Evolutionary conservation across 2,329 filamentous ascomycete genomes (phyloP).

Genomic region (Apiospora pterosperma): DNA sequence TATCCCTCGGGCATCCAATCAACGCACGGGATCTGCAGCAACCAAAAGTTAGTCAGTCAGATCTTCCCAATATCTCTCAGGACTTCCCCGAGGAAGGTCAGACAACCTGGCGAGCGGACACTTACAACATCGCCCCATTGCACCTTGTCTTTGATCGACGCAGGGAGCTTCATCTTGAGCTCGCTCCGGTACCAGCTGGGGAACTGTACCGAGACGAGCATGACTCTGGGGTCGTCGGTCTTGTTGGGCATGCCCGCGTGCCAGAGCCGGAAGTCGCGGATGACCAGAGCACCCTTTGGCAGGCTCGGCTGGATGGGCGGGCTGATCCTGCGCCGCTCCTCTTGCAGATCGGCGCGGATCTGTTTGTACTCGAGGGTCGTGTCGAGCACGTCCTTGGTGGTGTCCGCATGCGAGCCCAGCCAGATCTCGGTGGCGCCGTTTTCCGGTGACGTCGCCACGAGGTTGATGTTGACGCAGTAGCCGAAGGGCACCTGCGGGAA

Average conservation of each 20-base stretch:
- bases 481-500: conserved; percentile 46
- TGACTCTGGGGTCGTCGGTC: conserved; percentile 37
- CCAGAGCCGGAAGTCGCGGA: conserved; percentile 46
- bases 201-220: conserved; percentile 36
- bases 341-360: conserved; percentile 26
- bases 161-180: conserved; percentile 28
- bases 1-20: conserved; percentile 33
- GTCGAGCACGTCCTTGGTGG: conserved; percentile 25
- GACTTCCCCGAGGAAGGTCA: neutral
- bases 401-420: conserved; percentile 43
- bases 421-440: conserved; percentile 50
- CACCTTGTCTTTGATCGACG: conserved; percentile 23
- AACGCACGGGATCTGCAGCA: conserved; percentile 19
- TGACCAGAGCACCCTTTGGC: conserved; percentile 39
- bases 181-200: conserved; percentile 33
- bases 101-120: neutral
- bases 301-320: conserved; percentile 36
- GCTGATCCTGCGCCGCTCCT: conserved; percentile 27
- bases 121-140: conserved; percentile 30
- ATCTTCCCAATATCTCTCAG: neutral
- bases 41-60: neutral
- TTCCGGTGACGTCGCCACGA: conserved; percentile 38
- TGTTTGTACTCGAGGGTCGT: conserved; percentile 7
- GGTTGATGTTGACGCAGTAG: conserved; percentile 42
- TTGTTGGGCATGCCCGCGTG: conserved; percentile 48